Evolutionary conservation across 257 asterid species (phyloP), one percentile per base, ranked within the genome.

Genomic region (Scutellaria minor): DNA sequence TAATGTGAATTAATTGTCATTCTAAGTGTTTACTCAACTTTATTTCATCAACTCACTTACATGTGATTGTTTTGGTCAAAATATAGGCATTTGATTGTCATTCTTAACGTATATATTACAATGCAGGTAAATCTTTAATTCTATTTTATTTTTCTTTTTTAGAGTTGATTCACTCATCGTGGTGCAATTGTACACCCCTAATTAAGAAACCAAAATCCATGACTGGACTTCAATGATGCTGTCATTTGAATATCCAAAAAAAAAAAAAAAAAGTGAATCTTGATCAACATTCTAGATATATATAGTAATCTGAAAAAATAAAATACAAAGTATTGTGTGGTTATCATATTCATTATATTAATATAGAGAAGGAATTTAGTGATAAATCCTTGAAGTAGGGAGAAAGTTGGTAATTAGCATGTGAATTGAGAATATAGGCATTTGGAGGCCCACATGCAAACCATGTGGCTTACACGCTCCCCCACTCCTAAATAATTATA

Each of bases 371-470:
- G 14, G 5, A 47, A 9, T 22, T 10, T 4, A 15, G 39, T 18
- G 7, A 22, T 51, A 11, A 15, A 52, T 40, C 42, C 53, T 73
- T 4, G 60, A 35, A 57, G 60, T 48, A 42, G 27, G 14, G 58
- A 9, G 45, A 46, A 9, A 45, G 6, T 45, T 4, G 62, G 79
- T 70, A 75, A 6, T 45, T 6, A 54, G 79, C 79, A 75, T 75
- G 79, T 75, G 75, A 60, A 75, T 12, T 58, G 70, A 51, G 79
- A 75, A 75, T 75, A 75, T 68, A 75, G 55, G 64, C 79, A 75
- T 75, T 59, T 75, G 70, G 79, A 75, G 79, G 79, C 75, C 79
- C 79, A 75, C 79, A 75, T 75, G 79, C 75, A 13, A 59, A 41
- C 75, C 79, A 75, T 68, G 79, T 75, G 79, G 65, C 70, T 57